phyloP scores from a whole-genome alignment of 768 basidiomycete genomes.

The Lepiota brunneoincarnata region DNA sequence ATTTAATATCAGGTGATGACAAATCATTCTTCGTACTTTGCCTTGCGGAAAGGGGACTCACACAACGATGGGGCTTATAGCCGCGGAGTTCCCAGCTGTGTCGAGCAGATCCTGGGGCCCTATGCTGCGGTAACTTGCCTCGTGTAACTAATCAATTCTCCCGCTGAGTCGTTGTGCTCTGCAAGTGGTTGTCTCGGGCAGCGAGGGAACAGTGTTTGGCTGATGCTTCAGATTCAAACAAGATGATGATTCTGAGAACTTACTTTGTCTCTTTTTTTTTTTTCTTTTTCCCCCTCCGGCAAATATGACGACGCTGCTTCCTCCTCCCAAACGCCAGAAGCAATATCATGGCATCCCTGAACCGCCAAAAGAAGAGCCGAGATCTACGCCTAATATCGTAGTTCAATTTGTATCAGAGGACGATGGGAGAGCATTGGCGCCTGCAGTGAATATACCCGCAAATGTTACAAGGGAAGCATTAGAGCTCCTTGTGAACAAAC shows the following conservation, averaged over 20 bases:
- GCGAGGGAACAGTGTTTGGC: neutral
- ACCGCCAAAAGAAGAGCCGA: slow-evolving; percentile 48
- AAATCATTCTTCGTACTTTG: too few relatives aligned
- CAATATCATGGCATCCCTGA: slow-evolving; percentile 72
- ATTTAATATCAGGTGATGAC: too few relatives aligned
- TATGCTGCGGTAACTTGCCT: too few relatives aligned
- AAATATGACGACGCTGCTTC: slow-evolving; percentile 81
- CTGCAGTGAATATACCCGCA: slow-evolving; percentile 86
- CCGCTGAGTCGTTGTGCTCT: too few relatives aligned
- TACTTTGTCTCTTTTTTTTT: neutral
- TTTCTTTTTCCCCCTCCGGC: neutral
- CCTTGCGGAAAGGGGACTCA: too few relatives aligned
- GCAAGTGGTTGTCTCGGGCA: neutral
- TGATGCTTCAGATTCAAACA: slow-evolving; percentile 8
- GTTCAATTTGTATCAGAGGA: slow-evolving; percentile 94
- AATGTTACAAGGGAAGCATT: slow-evolving; percentile 82
- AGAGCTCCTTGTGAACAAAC: slow-evolving; percentile 85
- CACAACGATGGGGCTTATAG: too few relatives aligned
- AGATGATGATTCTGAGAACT: neutral
- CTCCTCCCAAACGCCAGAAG: slow-evolving; percentile 88
- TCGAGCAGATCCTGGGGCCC: too few relatives aligned
- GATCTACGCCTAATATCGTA: slow-evolving; percentile 63
- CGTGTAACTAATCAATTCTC: too few relatives aligned
- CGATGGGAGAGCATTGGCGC: slow-evolving; percentile 77
- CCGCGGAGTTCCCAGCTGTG: too few relatives aligned